phyloP scores from a whole-genome alignment of 305 asterid genomes.

The Plantago coronopus region DNA sequence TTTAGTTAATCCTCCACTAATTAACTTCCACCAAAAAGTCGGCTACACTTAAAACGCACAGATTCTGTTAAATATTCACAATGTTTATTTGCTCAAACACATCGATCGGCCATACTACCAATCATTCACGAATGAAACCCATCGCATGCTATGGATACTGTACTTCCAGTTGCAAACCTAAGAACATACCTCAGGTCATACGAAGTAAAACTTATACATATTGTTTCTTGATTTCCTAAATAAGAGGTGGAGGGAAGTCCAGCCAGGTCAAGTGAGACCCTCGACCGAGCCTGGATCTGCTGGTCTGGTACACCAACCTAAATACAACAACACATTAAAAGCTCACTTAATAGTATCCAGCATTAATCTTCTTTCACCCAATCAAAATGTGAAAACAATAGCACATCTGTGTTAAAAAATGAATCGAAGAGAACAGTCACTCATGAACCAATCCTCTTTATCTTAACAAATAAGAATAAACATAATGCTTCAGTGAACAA shows the following conservation, averaged over 20 bases:
- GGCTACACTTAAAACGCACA: background rate
- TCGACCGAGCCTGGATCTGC: no score
- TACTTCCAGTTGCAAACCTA: no score
- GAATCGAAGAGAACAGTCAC: background rate
- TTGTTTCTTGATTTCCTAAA: no score
- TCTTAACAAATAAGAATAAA: background rate
- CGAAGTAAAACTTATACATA: no score
- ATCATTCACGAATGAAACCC: background rate
- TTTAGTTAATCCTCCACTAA: background rate
- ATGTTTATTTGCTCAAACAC: background rate
- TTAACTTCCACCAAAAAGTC: background rate
- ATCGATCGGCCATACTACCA: no score
- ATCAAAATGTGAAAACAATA: background rate
- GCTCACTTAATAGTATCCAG: background rate
- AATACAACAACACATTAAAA: background rate
- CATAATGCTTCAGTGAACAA: slow-evolving; percentile 12
- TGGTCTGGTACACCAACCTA: background rate
- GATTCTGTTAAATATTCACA: background rate
- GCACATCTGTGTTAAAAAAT: background rate
- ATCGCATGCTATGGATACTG: no score
- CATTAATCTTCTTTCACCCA: background rate
- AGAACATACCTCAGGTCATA: no score
- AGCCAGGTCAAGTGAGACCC: no score
- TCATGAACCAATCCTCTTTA: background rate
- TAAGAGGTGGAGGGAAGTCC: no score